Conservation (phyloP, 140 eudicot genomes). For the Ambrosia hybrid region DNA sequence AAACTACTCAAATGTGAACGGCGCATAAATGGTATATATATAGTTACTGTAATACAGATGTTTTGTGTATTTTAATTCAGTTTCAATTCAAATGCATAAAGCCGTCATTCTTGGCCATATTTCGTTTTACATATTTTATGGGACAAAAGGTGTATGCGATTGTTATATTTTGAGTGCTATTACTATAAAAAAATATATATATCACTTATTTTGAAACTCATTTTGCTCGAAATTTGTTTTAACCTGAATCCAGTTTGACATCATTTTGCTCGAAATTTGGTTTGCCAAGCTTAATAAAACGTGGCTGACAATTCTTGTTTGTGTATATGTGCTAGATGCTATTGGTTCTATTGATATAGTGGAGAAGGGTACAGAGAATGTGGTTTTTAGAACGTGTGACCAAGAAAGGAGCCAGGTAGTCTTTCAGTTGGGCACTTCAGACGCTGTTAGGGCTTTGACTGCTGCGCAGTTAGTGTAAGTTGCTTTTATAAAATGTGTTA, state of each 20-base stretch:
- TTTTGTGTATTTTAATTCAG: background rate
- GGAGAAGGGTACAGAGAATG: conserved; percentile 76
- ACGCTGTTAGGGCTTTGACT: conserved; percentile 77
- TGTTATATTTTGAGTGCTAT: background rate
- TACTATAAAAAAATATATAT: too few species aligned
- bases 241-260: too few species aligned
- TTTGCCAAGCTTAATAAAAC: background rate
- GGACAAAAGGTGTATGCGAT: background rate
- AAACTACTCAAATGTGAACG: conserved; percentile 85
- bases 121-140: background rate
- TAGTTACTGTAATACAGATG: background rate
- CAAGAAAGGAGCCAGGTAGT: conserved; percentile 71
- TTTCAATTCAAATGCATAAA: conserved; percentile 3
- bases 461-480: conserved; percentile 88
- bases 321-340: conserved; percentile 39
- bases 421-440: conserved; percentile 93
- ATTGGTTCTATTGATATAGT: conserved; percentile 69
- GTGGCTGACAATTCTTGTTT: conserved; percentile 5
- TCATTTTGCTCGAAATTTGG: too few species aligned
- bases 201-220: too few species aligned
- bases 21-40: conserved; percentile 47
- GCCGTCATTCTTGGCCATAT: background rate
- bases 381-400: conserved; percentile 81
- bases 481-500: background rate
- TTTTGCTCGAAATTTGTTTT: too few species aligned